Conservation (phyloP, 441 rosid genomes). For the Populus hybrid region DNA sequence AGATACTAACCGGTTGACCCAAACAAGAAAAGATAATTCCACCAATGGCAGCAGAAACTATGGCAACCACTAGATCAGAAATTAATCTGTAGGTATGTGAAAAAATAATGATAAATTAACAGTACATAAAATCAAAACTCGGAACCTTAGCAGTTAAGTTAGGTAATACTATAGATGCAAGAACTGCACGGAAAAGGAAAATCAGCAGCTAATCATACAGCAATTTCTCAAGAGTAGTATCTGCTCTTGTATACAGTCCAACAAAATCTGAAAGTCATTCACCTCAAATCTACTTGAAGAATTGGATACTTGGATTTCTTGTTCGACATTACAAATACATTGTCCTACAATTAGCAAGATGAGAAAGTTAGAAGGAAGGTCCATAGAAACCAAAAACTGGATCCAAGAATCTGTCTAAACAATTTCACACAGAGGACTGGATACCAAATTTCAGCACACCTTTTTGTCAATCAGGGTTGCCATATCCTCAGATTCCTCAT, state of each 20-base stretch:
- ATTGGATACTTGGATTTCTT: conserved; percentile 95
- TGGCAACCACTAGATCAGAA: conserved; percentile 92
- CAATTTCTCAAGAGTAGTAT: background rate
- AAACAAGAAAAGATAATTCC: conserved; percentile 92
- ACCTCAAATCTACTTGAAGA: conserved; percentile 99
- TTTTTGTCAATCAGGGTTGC: conserved; percentile 89
- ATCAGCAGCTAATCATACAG: background rate
- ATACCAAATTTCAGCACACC: conserved; percentile 34
- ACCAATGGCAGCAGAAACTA: conserved; percentile 97
- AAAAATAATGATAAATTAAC: conserved; percentile 15
- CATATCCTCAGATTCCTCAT: conserved; percentile 89
- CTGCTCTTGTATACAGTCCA: background rate
- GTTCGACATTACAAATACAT: conserved; percentile 95
- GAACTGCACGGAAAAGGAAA: background rate
- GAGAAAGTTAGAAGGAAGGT: conserved; percentile 22
- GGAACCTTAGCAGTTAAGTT: conserved; percentile 4
- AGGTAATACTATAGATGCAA: conserved; percentile 11
- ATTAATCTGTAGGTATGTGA: conserved; percentile 62
- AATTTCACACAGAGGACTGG: conserved; percentile 3
- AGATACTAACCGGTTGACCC: conserved; percentile 90
- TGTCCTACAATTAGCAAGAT: conserved; percentile 52
- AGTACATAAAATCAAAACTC: background rate
- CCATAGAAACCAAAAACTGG: background rate
- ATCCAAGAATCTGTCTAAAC: conserved; percentile 5
- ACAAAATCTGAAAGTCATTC: conserved; percentile 18